Evolutionary conservation across 2,329 filamentous ascomycete species (phyloP).

Genomic region (Pseudocercospora ulei): DNA sequence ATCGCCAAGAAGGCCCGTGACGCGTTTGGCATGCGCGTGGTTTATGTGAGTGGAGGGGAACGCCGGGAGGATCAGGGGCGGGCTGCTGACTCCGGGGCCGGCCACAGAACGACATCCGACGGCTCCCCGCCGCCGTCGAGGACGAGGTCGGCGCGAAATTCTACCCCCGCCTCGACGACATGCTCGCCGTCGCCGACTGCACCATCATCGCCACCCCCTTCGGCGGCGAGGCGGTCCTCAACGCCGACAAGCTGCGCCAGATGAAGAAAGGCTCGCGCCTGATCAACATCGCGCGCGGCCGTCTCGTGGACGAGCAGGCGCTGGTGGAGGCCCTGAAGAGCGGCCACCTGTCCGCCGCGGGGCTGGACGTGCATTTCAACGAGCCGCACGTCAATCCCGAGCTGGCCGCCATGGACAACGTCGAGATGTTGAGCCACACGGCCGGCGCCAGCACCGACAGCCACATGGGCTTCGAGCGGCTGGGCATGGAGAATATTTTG

Average conservation of each 20-base stretch:
- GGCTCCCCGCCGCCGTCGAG: constrained; percentile 42
- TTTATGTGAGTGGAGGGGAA: constrained; percentile 41
- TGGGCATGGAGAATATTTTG: constrained; percentile 36
- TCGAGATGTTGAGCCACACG: constrained; percentile 36
- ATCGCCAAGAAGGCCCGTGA: constrained; percentile 51
- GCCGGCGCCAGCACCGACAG: constrained; percentile 36
- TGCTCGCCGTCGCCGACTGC: constrained; percentile 50
- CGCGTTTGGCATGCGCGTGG: constrained; percentile 58
- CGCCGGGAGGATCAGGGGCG: too few species aligned
- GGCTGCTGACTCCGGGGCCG: background rate
- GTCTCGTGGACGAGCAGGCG: constrained; percentile 56
- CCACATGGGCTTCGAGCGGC: constrained; percentile 38
- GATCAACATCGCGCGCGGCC: constrained; percentile 58
- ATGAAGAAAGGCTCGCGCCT: constrained; percentile 51
- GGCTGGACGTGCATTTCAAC: constrained; percentile 54
- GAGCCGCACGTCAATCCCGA: constrained; percentile 49
- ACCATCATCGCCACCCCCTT: constrained; percentile 54
- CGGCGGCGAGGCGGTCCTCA: constrained; percentile 44
- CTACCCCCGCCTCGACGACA: constrained; percentile 44
- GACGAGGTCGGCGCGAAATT: constrained; percentile 45
- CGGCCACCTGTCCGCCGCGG: constrained; percentile 45
- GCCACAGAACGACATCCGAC: constrained; percentile 45
- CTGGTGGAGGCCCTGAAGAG: constrained; percentile 50
- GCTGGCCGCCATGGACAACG: constrained; percentile 37
- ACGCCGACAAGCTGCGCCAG: constrained; percentile 39